phyloP scores from a whole-genome alignment of 495 filamentous ascomycete species.

The Opeltia flavorubescens region DNA sequence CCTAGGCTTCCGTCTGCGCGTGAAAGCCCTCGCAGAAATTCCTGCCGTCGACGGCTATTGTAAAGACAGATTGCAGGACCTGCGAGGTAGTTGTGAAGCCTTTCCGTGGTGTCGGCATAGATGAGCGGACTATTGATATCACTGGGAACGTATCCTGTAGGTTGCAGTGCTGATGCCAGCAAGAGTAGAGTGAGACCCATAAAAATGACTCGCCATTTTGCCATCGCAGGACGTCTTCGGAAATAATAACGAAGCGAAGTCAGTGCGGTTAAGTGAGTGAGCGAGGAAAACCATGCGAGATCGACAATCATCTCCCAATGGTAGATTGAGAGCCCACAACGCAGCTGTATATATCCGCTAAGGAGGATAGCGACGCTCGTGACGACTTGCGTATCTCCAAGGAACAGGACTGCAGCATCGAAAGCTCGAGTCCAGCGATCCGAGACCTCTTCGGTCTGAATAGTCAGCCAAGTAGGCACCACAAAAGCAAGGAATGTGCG shows the following conservation, averaged over 20 bases:
- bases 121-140: neutral
- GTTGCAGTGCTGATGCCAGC: neutral
- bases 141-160: neutral
- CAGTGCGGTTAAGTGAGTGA: constrained; percentile 23
- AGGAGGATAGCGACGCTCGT: constrained; percentile 12
- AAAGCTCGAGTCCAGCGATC: constrained; percentile 1
- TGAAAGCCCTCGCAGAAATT: neutral
- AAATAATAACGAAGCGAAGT: constrained; percentile 16
- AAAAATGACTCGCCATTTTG: neutral
- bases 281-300: constrained; percentile 26
- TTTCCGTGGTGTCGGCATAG: neutral
- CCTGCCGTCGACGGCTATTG: neutral
- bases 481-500: neutral
- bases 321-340: constrained; percentile 17
- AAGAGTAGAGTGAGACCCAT: neutral
- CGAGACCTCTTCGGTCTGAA: neutral
- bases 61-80: neutral
- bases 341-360: constrained; percentile 9
- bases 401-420: neutral
- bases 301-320: constrained; percentile 20
- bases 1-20: neutral
- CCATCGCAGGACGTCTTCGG: neutral
- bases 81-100: neutral
- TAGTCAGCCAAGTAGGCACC: neutral
- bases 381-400: constrained; percentile 13